Evolutionary conservation across 2,329 filamentous ascomycete genomes (phyloP), one percentile per base, ranked within the genome.

Genomic region (Ceratocystis harringtonii): DNA sequence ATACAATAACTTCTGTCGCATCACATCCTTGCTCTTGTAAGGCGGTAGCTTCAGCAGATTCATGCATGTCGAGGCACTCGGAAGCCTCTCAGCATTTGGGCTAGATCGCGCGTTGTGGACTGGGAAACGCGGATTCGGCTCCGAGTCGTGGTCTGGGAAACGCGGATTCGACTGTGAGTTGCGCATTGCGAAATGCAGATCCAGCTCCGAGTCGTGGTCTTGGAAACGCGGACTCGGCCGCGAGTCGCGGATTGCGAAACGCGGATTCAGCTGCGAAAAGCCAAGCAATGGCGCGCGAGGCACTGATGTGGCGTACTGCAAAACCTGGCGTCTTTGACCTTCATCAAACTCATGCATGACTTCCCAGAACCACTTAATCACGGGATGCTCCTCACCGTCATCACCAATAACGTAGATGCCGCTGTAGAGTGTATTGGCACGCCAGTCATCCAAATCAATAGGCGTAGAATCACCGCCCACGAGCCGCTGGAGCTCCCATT

Each of bases 231-330:
- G 22, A 25, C 2, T 25, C 22, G 22, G 22, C 22, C 2, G 22
- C 22, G 85, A 86, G 75, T 99, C 94, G 3, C 94, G 79, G 68
- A 99, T 97, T 72, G 86, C 92, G 74, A 99, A 99, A 48, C 81
- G 80, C 1, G 94, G 94, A 66, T 86, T 88, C 69, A 99, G 77
- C 71, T 94, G 88, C 19, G 84, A 84, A 72, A 99, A 99, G 0
- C 94, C 94, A 2, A 97, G 77, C 57, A 99, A 77, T 2, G 94
- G 94, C 36, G 92, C 92, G 45, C 94, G 81, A 0, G 94, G 92
- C 8, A 94, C 96, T 32, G 88, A 92, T 4, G 92, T 99, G 60
- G 97, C 94, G 70, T 96, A 99, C 72, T 96, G 96, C 69, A 99
- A 81, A 67, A 99, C 89, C 66, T 92, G 89, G 28, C 91, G 81